Percentiles rank a stretch among this genome's conserved stretches.
phyloP scores from a whole-genome alignment of 352 stramenopile species.

The Phytophthora cryptogea region DNA sequence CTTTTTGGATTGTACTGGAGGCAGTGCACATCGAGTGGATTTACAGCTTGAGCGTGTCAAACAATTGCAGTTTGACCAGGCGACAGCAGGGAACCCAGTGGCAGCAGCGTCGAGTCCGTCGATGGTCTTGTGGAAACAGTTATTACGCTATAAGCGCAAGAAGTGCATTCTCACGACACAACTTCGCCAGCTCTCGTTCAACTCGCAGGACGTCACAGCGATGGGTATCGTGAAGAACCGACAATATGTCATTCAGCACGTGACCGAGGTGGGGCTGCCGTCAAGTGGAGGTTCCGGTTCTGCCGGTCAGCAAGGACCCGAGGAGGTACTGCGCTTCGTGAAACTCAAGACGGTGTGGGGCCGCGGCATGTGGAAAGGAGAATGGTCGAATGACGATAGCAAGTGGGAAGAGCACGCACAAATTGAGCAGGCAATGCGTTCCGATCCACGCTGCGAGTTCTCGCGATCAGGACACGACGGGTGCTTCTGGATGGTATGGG shows the following conservation, averaged over 20 bases:
- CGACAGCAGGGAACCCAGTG: conserved; percentile 17
- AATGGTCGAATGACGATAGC: conserved; percentile 83
- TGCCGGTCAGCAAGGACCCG: not conserved
- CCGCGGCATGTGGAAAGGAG: conserved; percentile 77
- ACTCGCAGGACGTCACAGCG: conserved; percentile 57
- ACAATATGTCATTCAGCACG: conserved; percentile 73
- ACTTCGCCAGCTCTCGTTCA: conserved; percentile 73
- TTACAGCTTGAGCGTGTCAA: conserved; percentile 52
- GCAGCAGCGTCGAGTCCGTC: conserved; percentile 35
- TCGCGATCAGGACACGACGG: conserved; percentile 72
- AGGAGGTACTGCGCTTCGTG: conserved; percentile 60
- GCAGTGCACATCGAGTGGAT: conserved; percentile 79
- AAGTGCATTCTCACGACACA: conserved; percentile 73
- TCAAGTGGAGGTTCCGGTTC: conserved; percentile 7
- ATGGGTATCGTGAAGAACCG: conserved; percentile 78
- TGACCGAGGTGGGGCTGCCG: conserved; percentile 56
- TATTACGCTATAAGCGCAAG: conserved; percentile 60
- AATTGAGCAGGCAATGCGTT: conserved; percentile 65
- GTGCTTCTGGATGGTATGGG: conserved; percentile 86
- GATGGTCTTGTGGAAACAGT: conserved; percentile 61
- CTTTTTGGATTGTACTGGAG: conserved; percentile 89
- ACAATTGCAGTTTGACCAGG: conserved; percentile 32
- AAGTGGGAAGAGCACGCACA: conserved; percentile 87
- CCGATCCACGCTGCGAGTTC: conserved; percentile 64
- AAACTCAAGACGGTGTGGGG: conserved; percentile 87